These are phyloP conservation scores for Setomelanomma holmii DNA, from an alignment of 2,329 filamentous ascomycete genomes.

Conservation along the genomic window DNA sequence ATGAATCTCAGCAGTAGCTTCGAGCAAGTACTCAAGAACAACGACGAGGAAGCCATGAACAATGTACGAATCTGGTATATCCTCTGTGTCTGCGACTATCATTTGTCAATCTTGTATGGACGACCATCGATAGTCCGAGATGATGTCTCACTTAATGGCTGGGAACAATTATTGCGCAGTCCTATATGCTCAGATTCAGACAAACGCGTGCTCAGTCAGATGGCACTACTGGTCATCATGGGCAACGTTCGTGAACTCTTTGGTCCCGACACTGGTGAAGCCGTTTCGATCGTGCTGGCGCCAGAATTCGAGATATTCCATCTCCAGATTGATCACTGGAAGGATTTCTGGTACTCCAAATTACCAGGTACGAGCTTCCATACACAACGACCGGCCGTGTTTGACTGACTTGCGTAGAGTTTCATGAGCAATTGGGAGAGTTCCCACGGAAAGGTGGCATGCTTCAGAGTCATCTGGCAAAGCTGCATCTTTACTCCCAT, in stretches of 20 bases:
- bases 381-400: conserved; percentile 28
- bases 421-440: conserved; percentile 56
- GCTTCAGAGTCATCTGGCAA: conserved; percentile 62
- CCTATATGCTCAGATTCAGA: conserved; percentile 62
- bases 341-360: conserved; percentile 56
- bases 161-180: conserved; percentile 63
- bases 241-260: conserved; percentile 63
- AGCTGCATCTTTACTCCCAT: conserved; percentile 61
- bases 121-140: conserved; percentile 66
- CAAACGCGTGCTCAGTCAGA: conserved; percentile 64
- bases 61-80: conserved; percentile 66
- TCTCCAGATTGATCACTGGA: conserved; percentile 59
- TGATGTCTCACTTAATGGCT: conserved; percentile 64
- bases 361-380: conserved; percentile 41
- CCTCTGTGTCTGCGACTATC: conserved; percentile 69
- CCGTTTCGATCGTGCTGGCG: conserved; percentile 59
- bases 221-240: conserved; percentile 65
- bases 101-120: conserved; percentile 68
- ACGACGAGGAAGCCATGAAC: conserved; percentile 57
- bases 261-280: conserved; percentile 62
- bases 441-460: conserved; percentile 60
- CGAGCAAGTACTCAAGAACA: conserved; percentile 48
- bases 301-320: conserved; percentile 56
- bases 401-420: conserved; percentile 39
- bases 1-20: conserved; percentile 56